Conservation (phyloP, 2,329 filamentous ascomycete genomes). For the Coleophoma crateriformis region DNA sequence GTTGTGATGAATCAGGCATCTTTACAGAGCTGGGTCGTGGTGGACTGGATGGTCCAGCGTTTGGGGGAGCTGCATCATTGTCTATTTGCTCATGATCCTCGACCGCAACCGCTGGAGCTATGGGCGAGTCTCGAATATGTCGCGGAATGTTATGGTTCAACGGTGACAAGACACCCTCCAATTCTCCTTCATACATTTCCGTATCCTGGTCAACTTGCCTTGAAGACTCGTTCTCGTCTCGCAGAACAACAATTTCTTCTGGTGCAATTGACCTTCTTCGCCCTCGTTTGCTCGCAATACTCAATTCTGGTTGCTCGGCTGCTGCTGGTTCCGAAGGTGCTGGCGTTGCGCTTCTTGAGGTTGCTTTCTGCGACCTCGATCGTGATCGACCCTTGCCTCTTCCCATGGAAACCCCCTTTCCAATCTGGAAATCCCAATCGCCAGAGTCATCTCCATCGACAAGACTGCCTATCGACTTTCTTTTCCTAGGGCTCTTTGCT, state of each 20-base stretch:
- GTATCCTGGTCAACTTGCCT: neutral
- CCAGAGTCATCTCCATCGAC: constrained; percentile 19
- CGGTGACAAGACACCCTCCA: neutral
- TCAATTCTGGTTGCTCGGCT: constrained; percentile 5
- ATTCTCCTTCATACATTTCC: neutral
- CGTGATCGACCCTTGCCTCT: constrained; percentile 19
- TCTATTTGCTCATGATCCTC: neutral
- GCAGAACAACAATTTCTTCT: constrained; percentile 9
- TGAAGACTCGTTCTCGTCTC: neutral
- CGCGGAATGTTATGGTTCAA: neutral
- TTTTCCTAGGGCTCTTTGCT: constrained; percentile 10
- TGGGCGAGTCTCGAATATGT: too few relatives aligned
- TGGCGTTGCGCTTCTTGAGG: constrained; percentile 9
- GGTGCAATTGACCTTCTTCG: constrained; percentile 12
- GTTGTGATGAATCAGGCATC: too few relatives aligned
- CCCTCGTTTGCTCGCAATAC: constrained; percentile 11
- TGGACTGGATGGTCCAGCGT: too few relatives aligned
- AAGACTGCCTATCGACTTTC: constrained; percentile 18
- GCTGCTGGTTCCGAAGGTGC: neutral
- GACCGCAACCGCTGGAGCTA: neutral
- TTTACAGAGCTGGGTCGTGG: too few relatives aligned
- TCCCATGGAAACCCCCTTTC: constrained; percentile 13
- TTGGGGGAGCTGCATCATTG: neutral
- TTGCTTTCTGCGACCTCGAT: constrained; percentile 19
- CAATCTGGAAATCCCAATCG: constrained; percentile 15